phyloP scores from a whole-genome alignment of 768 basidiomycete genomes.

The Tulasnella sp. region DNA sequence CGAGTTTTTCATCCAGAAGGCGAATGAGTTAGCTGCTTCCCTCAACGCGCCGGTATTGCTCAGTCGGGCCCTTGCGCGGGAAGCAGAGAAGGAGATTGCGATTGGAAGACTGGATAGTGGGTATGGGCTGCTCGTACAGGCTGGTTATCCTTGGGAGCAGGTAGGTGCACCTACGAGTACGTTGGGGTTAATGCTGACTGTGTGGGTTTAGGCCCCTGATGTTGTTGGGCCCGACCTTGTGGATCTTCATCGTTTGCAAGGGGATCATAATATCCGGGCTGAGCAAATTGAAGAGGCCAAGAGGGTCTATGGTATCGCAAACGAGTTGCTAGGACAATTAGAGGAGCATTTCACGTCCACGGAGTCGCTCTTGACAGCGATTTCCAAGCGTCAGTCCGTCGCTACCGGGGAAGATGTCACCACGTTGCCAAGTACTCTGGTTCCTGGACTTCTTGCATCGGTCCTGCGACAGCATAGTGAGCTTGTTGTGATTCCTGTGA shows the following conservation, averaged over 20 bases:
- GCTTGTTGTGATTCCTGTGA: constrained; percentile 25
- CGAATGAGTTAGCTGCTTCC: constrained; percentile 55
- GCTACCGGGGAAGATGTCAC: not conserved
- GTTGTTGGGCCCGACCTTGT: constrained; percentile 43
- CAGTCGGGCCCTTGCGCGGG: constrained; percentile 51
- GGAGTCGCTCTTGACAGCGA: constrained; percentile 2
- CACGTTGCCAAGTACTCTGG: constrained; percentile 35
- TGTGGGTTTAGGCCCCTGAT: constrained; percentile 2
- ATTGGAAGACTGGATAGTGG: constrained; percentile 49
- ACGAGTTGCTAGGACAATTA: constrained; percentile 48
- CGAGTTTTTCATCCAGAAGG: constrained; percentile 71
- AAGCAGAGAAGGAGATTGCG: constrained; percentile 58
- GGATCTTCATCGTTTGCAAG: constrained; percentile 43
- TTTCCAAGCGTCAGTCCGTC: not conserved
- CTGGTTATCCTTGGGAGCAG: constrained; percentile 35
- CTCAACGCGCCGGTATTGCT: constrained; percentile 52
- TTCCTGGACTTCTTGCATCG: constrained; percentile 47
- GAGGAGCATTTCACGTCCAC: constrained; percentile 35
- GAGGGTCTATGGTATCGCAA: constrained; percentile 43
- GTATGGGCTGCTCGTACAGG: constrained; percentile 39
- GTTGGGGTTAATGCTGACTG: not conserved
- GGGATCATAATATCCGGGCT: constrained; percentile 38
- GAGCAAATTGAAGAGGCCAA: constrained; percentile 36
- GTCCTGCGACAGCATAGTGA: constrained; percentile 58
- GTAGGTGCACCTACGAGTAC: constrained; percentile 21